Evolutionary conservation across 78 protist species (phyloP), one percentile per base, ranked within the genome.

Genomic region (Salpingoeca rosetta): DNA sequence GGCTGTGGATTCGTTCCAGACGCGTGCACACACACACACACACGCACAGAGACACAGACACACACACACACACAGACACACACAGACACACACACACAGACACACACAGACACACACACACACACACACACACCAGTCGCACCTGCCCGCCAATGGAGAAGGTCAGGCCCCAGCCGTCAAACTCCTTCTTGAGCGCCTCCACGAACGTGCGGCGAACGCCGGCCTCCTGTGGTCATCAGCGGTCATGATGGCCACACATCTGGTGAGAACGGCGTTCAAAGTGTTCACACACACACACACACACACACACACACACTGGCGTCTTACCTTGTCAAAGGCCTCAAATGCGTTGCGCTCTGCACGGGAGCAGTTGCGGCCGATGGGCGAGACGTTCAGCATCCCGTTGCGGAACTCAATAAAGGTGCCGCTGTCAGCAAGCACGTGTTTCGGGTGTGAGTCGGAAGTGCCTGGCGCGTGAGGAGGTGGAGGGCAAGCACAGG

Each of bases 341-440:
- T 90, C 87, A 81, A 97, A 98, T 37, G 90, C 98, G 41, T 89
- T 90, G 28, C 99, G 91, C 92, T 98, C 99, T 1, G 42, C 91
- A 41, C 95, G 96, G 76, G 92, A 45, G 87, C 99, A 97, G 92
- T 94, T 93, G 85, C 99, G 94, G 2, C 99, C 99, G 84, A 97
- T 94, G 36, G 99, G 99, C 10, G 96, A 93, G 65, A 98, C 87
- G 88, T 99, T 99, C 78, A 99, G 38, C 99, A 99, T 98, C 35
- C 99, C 99, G 72, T 92, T 94, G 44, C 99, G 91, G 76, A 92
- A 96, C 95, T 98, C 98, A 65, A 98, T 36, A 45, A 98, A 98
- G 3, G 98, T 97, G 51, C 99, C 99, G 24, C 97, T 94, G 92
- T 38, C 7, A 51, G 65, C 31, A 7, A 51, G 31, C 65, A n/a